Base-by-base conservation (phyloP, 495 filamentous ascomycete species). In the Platismatia glauca region DNA sequence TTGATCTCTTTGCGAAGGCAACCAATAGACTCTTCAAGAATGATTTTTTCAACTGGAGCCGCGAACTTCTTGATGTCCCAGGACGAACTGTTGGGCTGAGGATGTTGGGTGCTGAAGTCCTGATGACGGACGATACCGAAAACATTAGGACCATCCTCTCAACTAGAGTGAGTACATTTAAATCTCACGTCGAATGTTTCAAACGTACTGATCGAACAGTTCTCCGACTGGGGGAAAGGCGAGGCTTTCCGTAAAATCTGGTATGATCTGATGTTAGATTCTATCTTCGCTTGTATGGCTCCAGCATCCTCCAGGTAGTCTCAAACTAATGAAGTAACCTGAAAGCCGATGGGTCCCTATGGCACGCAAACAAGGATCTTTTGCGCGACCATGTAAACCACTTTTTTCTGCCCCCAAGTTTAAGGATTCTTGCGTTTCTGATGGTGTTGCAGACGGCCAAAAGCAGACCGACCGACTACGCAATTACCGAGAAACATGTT, bases 1-100 rank as follows among this genome's bases (percentile, higher is more conserved):
- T 61, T 43, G 59, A 61, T 43, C 48, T 61, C 44, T 43, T 61
- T 39, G 59, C 33, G 33, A 55, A 34, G 53, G 59, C 59, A 4
- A 53, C 53, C 41, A 50, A 53, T 33, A 24, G 48, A 22, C 59
- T 61, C 44, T 4, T 61, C 13, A 53, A 50, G 7, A 50, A 61
- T 29, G 59, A 61, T n/a, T 55, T 61, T 44, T 61, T 61, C 16
- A 15, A 18, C 3, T 61, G 59, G 59, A 35, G 39, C 31, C 59
- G 59, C 31, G 39, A 61, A 39, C n/a, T 61, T 15, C 59, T 61
- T 29, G 39, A 48, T 12, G 46, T 50, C 34, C 34, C 34, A 5
- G 34, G 38, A 11, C 9, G 38, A 3, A 16, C 38, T 8, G 13
- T 39, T 39, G 12, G 2, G 2, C 13, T 16, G 2, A 13, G 12